phyloP scores from a whole-genome alignment of 352 stramenopile genomes.

The Thraustotheca clavata region DNA sequence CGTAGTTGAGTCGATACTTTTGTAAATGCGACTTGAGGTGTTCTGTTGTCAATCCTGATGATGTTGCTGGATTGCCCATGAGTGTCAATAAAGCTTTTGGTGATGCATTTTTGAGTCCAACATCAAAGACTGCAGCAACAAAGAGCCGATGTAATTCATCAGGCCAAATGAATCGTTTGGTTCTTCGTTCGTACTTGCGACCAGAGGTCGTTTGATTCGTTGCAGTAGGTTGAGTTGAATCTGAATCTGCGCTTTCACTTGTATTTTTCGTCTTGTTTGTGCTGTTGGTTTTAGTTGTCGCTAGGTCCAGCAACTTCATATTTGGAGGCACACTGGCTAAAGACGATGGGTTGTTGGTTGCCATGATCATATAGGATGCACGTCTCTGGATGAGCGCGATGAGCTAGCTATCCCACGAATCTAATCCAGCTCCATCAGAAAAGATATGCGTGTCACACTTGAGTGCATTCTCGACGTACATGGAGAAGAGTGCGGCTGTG shows the following conservation, averaged over 20 bases:
- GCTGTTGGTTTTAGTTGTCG: not conserved
- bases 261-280: not conserved
- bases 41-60: slow-evolving; percentile 67
- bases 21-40: slow-evolving; percentile 84
- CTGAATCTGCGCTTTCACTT: slow-evolving; percentile 15
- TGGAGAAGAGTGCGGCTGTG: not conserved
- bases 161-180: slow-evolving; percentile 81
- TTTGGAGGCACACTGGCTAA: not conserved
- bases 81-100: slow-evolving; percentile 70
- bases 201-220: not conserved
- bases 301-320: slow-evolving; percentile 2
- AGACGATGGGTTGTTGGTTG: not conserved
- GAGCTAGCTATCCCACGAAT: not conserved
- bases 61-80: slow-evolving; percentile 51
- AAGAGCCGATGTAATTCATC: slow-evolving; percentile 84
- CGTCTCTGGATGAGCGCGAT: not conserved
- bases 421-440: not conserved
- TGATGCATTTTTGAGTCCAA: slow-evolving; percentile 81
- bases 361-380: not conserved
- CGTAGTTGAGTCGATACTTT: slow-evolving; percentile 85
- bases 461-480: not conserved
- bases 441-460: not conserved
- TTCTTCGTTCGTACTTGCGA: slow-evolving; percentile 85
- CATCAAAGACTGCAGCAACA: slow-evolving; percentile 82
- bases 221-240: not conserved